Percentiles rank a stretch among this genome's conserved stretches.
Conservation (phyloP, 768 basidiomycete species). For the Clathrus columnatus region DNA sequence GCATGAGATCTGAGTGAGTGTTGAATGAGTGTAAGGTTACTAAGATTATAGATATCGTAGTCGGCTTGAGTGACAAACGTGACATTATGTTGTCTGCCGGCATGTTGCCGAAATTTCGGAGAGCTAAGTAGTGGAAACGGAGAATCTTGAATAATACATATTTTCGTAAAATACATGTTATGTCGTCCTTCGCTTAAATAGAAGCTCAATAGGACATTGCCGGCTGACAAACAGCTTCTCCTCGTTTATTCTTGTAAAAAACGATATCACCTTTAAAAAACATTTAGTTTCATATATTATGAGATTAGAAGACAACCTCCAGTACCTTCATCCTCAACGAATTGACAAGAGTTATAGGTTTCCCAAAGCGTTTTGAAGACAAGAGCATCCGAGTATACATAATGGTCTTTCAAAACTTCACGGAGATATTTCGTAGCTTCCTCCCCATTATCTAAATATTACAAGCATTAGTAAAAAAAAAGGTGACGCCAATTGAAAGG, state of each 20-base stretch:
- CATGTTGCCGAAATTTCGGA: no score
- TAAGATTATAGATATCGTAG: no score
- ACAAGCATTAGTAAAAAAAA: conserved; percentile 21
- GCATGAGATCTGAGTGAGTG: no score
- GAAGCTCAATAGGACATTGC: conserved; percentile 16
- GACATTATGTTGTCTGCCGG: no score
- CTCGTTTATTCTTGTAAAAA: conserved; percentile 6
- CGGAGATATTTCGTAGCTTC: conserved; percentile 46
- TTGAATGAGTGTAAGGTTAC: no score
- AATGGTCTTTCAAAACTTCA: conserved; percentile 44
- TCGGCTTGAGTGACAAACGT: no score
- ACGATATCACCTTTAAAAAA: conserved; percentile 1
- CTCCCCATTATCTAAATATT: conserved; percentile 45
- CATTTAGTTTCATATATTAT: not conserved
- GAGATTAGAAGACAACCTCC: not conserved
- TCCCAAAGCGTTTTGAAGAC: conserved; percentile 5
- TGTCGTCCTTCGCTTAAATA: no score
- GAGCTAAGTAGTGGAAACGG: no score
- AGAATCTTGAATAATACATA: no score
- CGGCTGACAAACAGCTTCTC: conserved; percentile 11
- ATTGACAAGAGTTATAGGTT: conserved; percentile 3
- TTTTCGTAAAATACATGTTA: no score
- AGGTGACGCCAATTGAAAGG: conserved; percentile 14
- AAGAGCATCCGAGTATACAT: conserved; percentile 18
- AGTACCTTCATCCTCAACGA: conserved; percentile 6